Evolutionary conservation across 106 monocot species (phyloP).

Genomic region (Allium sativum): DNA sequence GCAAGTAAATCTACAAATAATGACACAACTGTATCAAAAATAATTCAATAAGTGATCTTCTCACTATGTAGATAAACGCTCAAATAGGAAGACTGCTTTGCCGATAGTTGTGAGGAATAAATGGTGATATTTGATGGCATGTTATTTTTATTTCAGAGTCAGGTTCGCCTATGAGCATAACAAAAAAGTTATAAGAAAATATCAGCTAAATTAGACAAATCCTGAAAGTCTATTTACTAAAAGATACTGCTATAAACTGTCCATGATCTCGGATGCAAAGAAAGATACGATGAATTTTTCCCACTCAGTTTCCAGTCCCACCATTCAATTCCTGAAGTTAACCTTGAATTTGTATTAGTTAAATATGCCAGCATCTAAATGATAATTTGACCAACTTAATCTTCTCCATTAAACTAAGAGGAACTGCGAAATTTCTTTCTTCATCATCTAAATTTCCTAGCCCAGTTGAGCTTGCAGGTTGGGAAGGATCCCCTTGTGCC

Average conservation of each 20-base stretch:
- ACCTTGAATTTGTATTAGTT: background rate
- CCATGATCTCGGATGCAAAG: conserved; percentile 86
- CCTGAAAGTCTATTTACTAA: background rate
- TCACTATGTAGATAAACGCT: conserved; percentile 67
- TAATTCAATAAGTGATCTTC: background rate
- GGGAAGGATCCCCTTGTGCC: conserved; percentile 19
- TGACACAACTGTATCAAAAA: background rate
- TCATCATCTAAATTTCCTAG: conserved; percentile 19
- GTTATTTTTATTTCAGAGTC: conserved; percentile 83
- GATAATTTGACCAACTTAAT: conserved; percentile 6
- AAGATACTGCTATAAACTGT: conserved; percentile 74
- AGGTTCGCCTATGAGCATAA: conserved; percentile 54
- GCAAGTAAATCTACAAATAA: background rate
- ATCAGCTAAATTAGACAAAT: background rate
- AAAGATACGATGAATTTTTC: conserved; percentile 66
- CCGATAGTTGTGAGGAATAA: conserved; percentile 84
- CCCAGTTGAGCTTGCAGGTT: conserved; percentile 22
- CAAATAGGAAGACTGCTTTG: conserved; percentile 80
- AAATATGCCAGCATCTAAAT: background rate
- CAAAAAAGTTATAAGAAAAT: conserved; percentile 4
- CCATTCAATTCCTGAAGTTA: conserved; percentile 49
- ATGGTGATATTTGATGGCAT: conserved; percentile 87
- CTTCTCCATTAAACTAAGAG: conserved; percentile 2
- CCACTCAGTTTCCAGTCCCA: conserved; percentile 94
- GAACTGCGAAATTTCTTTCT: conserved; percentile 8